Evolutionary conservation across 331 rosid genomes (phyloP).

Genomic region (Acacia pycnantha): DNA sequence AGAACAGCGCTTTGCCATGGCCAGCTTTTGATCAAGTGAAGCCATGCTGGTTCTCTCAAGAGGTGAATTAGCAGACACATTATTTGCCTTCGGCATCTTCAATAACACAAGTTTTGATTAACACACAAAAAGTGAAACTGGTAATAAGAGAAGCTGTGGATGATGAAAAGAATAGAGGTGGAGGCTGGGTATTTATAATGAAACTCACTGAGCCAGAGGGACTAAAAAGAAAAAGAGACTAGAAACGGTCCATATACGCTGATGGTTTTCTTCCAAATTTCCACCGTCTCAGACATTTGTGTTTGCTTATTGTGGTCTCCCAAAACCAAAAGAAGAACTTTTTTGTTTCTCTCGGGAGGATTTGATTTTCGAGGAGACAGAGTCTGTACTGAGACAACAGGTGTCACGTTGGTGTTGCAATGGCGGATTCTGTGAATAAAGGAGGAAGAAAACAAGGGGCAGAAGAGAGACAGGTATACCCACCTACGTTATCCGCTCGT

Average conservation of each 20-base stretch:
- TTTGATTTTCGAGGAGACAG: neutral
- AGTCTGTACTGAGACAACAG: neutral
- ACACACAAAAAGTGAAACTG: too few species aligned
- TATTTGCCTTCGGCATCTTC: slow-evolving; percentile 48
- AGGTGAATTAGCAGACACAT: slow-evolving; percentile 48
- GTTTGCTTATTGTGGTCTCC: slow-evolving; percentile 31
- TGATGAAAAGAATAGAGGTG: slow-evolving; percentile 5
- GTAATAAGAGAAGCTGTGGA: slow-evolving; percentile 12
- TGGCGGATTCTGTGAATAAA: neutral
- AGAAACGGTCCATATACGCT: neutral
- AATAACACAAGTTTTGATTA: neutral
- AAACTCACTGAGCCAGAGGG: neutral
- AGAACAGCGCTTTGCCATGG: slow-evolving; percentile 70
- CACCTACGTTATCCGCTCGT: slow-evolving; percentile 5
- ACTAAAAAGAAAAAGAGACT: neutral
- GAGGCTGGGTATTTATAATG: slow-evolving; percentile 40
- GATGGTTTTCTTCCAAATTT: slow-evolving; percentile 56
- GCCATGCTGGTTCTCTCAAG: slow-evolving; percentile 42
- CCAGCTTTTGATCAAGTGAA: slow-evolving; percentile 58
- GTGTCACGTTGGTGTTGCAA: neutral
- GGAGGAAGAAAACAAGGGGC: slow-evolving; percentile 16
- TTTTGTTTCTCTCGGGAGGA: neutral
- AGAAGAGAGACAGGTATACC: neutral
- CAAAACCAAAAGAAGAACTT: neutral
- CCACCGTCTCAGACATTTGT: slow-evolving; percentile 35